These are phyloP conservation scores for Colletotrichum somersetense DNA, from an alignment of 2,329 filamentous ascomycete genomes.

Conservation along the genomic window DNA sequence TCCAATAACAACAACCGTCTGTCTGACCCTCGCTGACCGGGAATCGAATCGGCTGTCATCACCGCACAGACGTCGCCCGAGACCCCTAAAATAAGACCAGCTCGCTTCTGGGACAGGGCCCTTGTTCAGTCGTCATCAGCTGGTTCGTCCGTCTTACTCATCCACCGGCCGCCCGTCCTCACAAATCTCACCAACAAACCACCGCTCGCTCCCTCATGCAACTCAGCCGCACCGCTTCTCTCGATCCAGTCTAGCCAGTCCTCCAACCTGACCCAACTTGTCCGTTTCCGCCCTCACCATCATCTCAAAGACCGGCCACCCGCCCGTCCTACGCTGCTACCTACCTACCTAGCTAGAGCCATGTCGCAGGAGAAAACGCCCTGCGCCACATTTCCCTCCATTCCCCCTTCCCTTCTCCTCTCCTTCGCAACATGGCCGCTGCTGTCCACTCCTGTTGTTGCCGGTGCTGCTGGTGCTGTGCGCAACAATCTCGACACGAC, in stretches of 20 bases:
- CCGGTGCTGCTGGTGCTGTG: not conserved
- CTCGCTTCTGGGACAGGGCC: slow-evolving; percentile 21
- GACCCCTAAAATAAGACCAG: slow-evolving; percentile 39
- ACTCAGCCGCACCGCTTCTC: slow-evolving; percentile 38
- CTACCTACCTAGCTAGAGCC: not conserved
- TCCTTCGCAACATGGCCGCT: slow-evolving; percentile 5
- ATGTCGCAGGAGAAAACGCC: slow-evolving; percentile 37
- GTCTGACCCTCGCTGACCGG: not conserved
- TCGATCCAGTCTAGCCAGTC: slow-evolving; percentile 36
- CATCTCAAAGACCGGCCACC: not conserved
- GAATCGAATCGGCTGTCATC: not conserved
- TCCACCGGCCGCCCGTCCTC: not conserved
- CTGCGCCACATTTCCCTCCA: slow-evolving; percentile 30
- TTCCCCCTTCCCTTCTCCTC: slow-evolving; percentile 4
- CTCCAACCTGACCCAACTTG: not conserved
- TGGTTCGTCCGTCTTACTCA: slow-evolving; percentile 2
- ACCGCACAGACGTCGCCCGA: slow-evolving; percentile 23
- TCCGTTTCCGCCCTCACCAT: slow-evolving; percentile 12
- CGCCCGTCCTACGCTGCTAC: not conserved
- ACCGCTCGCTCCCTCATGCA: slow-evolving; percentile 4
- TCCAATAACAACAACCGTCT: not conserved
- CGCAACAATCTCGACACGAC: slow-evolving; percentile 1
- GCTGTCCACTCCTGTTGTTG: not conserved
- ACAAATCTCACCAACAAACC: not conserved
- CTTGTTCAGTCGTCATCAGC: not conserved